These are phyloP conservation scores for Phytophthora pisi DNA, from an alignment of 352 stramenopile species.

Conservation along the genomic window DNA sequence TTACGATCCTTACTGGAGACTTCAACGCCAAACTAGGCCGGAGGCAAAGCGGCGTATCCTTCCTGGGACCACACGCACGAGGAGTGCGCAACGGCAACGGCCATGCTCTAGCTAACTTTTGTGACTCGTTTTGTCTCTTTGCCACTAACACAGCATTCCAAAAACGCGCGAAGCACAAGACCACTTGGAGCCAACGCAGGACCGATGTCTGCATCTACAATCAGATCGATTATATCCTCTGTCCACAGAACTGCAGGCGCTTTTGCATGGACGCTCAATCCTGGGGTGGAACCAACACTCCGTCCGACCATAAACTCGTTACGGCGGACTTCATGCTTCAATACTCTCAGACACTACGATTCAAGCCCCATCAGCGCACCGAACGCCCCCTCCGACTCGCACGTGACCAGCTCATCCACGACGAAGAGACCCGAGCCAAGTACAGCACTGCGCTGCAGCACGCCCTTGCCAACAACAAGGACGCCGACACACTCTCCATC, in stretches of 20 bases:
- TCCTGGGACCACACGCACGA: not conserved
- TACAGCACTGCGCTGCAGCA: too few relatives aligned
- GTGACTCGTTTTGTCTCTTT: not conserved
- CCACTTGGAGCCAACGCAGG: not conserved
- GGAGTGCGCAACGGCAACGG: not conserved
- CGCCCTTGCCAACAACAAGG: too few relatives aligned
- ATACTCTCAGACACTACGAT: not conserved
- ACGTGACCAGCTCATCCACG: too few relatives aligned
- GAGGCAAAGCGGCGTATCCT: not conserved
- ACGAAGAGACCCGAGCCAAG: too few relatives aligned
- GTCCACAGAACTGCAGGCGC: not conserved
- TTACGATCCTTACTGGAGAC: not conserved
- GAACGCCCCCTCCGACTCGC: not conserved
- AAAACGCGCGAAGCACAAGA: not conserved
- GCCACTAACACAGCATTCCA: not conserved
- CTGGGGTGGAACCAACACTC: not conserved
- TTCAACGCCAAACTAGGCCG: not conserved
- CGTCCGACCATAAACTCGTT: not conserved
- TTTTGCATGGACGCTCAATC: not conserved
- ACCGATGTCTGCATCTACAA: not conserved
- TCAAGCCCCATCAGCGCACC: not conserved
- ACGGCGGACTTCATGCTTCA: not conserved
- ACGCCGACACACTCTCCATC: too few relatives aligned
- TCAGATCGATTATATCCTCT: not conserved
- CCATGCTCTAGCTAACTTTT: not conserved